phyloP scores from a whole-genome alignment of 2,329 filamentous ascomycete species.

The Aureobasidium zeae region DNA sequence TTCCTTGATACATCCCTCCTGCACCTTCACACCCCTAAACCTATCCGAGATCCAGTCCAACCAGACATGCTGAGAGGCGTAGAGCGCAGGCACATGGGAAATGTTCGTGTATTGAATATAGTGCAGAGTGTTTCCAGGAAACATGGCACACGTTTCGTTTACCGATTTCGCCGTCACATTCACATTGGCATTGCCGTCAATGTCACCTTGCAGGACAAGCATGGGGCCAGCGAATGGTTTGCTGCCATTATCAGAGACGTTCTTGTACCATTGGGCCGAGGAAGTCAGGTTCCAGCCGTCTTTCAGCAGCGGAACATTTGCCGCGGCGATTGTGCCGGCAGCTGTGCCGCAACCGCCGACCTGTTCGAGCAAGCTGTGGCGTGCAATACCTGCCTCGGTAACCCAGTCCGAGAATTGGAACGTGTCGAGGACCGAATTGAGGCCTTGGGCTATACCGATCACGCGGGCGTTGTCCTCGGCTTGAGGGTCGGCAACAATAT shows the following conservation, averaged over 20 bases:
- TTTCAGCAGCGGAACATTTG: constrained; percentile 19
- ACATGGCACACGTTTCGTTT: constrained; percentile 21
- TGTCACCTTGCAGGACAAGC: constrained; percentile 31
- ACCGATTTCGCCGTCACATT: constrained; percentile 20
- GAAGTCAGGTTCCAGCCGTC: constrained; percentile 20
- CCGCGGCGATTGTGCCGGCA: constrained; percentile 17
- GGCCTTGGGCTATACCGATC: constrained; percentile 18
- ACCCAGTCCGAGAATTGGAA: constrained; percentile 26
- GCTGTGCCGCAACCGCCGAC: constrained; percentile 20
- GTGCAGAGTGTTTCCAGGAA: constrained; percentile 21
- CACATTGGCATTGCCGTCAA: constrained; percentile 21
- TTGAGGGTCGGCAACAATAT: constrained; percentile 19
- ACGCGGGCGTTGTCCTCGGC: constrained; percentile 19
- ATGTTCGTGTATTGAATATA: constrained; percentile 24
- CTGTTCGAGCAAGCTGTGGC: constrained; percentile 20
- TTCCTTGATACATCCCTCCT: constrained; percentile 18
- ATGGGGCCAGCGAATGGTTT: constrained; percentile 30
- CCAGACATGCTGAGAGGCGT: constrained; percentile 26
- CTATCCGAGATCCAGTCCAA: constrained; percentile 26
- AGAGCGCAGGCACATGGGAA: constrained; percentile 26
- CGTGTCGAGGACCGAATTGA: constrained; percentile 23
- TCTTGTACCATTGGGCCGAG: constrained; percentile 21
- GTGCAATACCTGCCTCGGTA: constrained; percentile 22
- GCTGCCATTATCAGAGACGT: constrained; percentile 25
- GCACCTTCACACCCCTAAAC: constrained; percentile 20